These are phyloP conservation scores for Gastrolobium villosum DNA, from an alignment of 306 rosid species.

Conservation along the genomic window DNA sequence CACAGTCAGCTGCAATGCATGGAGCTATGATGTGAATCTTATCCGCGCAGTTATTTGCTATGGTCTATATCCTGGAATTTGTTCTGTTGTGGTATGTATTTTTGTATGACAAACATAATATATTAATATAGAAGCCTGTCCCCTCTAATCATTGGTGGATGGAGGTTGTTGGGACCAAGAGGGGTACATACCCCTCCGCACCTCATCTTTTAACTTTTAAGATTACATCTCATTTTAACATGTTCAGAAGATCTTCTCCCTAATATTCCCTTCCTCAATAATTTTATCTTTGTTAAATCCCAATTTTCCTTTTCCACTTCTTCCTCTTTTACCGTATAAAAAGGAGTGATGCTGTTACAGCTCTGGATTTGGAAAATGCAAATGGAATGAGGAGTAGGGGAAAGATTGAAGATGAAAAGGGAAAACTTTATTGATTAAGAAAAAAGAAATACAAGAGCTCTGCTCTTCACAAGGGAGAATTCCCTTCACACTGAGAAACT, in stretches of 20 bases:
- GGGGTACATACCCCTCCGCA: background rate
- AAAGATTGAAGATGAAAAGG: too few relatives aligned
- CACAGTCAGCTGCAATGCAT: conserved; percentile 62
- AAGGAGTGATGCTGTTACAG: background rate
- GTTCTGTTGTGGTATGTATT: conserved; percentile 85
- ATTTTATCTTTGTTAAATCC: conserved; percentile 21
- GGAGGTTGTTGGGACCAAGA: conserved; percentile 2
- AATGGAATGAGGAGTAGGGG: too few relatives aligned
- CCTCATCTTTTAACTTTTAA: background rate
- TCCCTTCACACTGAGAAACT: too few relatives aligned
- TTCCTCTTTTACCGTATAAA: background rate
- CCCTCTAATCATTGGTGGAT: conserved; percentile 22
- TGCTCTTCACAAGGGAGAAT: too few relatives aligned
- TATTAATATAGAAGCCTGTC: conserved; percentile 4
- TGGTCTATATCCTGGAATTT: conserved; percentile 94
- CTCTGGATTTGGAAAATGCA: too few relatives aligned
- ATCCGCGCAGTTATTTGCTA: conserved; percentile 83
- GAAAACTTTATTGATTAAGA: too few relatives aligned
- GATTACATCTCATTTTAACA: conserved; percentile 26
- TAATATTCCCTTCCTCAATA: conserved; percentile 12
- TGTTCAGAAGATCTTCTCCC: conserved; percentile 9
- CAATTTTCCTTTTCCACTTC: background rate
- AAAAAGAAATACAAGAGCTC: too few relatives aligned
- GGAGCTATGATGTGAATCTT: conserved; percentile 81
- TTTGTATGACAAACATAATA: background rate